These are phyloP conservation scores for Meyerozyma elateridarum DNA, from an alignment of 1,139 yeast species.

Conservation along the genomic window DNA sequence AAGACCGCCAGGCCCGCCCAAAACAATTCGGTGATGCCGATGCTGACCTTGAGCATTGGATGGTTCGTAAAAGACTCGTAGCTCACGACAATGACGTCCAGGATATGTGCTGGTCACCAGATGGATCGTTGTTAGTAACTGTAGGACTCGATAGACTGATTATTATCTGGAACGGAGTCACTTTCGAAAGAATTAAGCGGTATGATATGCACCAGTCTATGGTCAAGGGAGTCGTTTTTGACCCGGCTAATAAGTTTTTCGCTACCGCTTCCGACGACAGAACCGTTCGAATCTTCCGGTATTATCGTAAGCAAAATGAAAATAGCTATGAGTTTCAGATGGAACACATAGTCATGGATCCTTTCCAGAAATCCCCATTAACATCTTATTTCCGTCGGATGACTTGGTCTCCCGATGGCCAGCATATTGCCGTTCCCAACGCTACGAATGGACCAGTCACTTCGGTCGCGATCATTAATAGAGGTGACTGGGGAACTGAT, in stretches of 20 bases:
- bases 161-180: constrained; percentile 88
- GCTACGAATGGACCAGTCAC: constrained; percentile 97
- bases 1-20: constrained; percentile 54
- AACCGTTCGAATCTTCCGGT: constrained; percentile 80
- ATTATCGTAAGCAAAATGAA: constrained; percentile 62
- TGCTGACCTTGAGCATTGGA: constrained; percentile 84
- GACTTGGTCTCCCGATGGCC: constrained; percentile 99
- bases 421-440: constrained; percentile 91
- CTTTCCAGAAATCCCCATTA: constrained; percentile 84
- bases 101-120: constrained; percentile 98
- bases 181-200: constrained; percentile 84
- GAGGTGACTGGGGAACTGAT: constrained; percentile 93
- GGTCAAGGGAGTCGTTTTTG: constrained; percentile 95
- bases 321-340: constrained; percentile 76
- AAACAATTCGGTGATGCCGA: constrained; percentile 48
- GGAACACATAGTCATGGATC: constrained; percentile 77
- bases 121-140: constrained; percentile 80
- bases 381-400: constrained; percentile 88
- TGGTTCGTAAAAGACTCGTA: constrained; percentile 81
- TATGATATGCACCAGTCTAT: constrained; percentile 92
- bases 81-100: constrained; percentile 98
- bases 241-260: constrained; percentile 95
- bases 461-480: constrained; percentile 77
- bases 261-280: constrained; percentile 97
- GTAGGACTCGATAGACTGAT: constrained; percentile 92